Conservation (phyloP, 345 rosid species). For the Syzygium oleosum region DNA sequence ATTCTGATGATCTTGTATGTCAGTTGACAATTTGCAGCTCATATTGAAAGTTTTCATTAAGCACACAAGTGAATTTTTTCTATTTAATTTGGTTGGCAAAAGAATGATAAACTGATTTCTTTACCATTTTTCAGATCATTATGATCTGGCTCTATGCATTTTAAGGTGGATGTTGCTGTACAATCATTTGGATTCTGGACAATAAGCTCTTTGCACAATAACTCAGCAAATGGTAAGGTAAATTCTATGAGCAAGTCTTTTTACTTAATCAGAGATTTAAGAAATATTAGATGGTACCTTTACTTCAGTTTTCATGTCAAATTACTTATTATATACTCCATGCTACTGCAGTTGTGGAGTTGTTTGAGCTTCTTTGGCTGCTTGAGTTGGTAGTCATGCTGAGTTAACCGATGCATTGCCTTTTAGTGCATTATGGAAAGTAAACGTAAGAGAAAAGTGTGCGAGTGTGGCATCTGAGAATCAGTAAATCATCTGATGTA, state of each 20-base stretch:
- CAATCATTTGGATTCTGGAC: not conserved
- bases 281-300: not conserved
- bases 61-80: not conserved
- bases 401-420: not conserved
- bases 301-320: too few species aligned
- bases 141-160: not conserved
- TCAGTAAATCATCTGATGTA: not conserved
- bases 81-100: not conserved
- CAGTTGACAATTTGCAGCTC: not conserved
- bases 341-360: not conserved
- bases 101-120: not conserved
- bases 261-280: not conserved
- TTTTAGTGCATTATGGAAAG: too few species aligned
- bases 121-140: not conserved
- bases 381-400: not conserved
- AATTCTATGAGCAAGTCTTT: not conserved
- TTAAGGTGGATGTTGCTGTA: not conserved
- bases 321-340: not conserved
- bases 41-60: not conserved
- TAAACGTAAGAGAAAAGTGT: not conserved
- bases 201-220: not conserved
- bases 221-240: not conserved
- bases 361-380: not conserved
- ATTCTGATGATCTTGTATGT: not conserved
- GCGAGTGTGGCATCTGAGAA: not conserved